A percentile compares a stretch with the other conserved stretches of the same genome.
Evolutionary conservation across 2,329 filamentous ascomycete species (phyloP).

Genomic region (Talaromyces pinophilus): DNA sequence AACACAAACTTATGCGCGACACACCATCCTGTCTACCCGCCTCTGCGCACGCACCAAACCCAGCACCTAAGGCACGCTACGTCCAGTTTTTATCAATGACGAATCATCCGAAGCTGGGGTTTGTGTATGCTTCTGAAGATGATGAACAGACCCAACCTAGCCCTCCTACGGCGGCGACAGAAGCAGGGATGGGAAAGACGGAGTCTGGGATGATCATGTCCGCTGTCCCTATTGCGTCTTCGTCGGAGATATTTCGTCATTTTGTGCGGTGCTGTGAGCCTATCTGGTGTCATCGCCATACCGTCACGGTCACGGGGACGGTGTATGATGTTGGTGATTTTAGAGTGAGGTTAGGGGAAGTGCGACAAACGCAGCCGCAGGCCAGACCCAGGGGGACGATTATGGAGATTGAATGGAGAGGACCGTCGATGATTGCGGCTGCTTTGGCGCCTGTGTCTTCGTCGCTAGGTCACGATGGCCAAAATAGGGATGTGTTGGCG

Average conservation of each 20-base stretch:
- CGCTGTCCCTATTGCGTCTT: constrained; percentile 39
- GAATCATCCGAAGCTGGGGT: constrained; percentile 44
- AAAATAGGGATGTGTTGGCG: constrained; percentile 1
- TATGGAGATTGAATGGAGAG: constrained; percentile 49
- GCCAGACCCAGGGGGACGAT: constrained; percentile 44
- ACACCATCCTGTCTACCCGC: constrained; percentile 44
- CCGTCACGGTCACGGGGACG: constrained; percentile 39
- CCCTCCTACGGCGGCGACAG: neutral
- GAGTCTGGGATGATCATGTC: constrained; percentile 41
- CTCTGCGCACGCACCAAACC: constrained; percentile 34
- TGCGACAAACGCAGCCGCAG: constrained; percentile 43
- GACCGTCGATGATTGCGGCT: constrained; percentile 37
- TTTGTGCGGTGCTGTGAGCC: constrained; percentile 45
- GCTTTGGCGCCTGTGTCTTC: constrained; percentile 24
- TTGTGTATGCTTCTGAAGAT: constrained; percentile 43
- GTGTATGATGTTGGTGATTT: constrained; percentile 48
- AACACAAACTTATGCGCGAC: constrained; percentile 47
- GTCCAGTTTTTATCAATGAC: constrained; percentile 47
- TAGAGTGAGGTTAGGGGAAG: constrained; percentile 45
- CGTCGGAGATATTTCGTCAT: constrained; percentile 41
- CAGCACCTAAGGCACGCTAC: constrained; percentile 37
- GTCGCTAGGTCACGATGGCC: neutral
- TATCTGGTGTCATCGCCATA: constrained; percentile 46
- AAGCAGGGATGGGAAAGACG: constrained; percentile 2
- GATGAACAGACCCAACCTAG: neutral